Evolutionary conservation across 495 filamentous ascomycete genomes (phyloP).

Genomic region (Friedmanniomyces endolithicus): DNA sequence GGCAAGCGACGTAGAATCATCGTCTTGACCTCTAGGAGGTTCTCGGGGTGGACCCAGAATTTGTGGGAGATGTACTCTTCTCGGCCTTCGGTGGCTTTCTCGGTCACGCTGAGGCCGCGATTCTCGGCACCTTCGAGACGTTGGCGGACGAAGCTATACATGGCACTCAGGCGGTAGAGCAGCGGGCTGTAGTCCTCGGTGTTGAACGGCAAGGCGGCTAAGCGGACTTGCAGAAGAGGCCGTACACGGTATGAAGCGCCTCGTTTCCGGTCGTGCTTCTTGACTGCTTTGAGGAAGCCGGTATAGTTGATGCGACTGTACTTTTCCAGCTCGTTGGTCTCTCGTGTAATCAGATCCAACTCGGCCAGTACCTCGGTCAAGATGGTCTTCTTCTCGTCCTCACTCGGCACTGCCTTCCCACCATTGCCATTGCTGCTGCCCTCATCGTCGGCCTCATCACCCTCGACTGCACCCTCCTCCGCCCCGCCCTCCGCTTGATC

Average conservation of each 20-base stretch:
- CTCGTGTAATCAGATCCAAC: conserved; percentile 74
- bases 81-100: conserved; percentile 34
- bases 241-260: conserved; percentile 68
- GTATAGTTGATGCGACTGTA: conserved; percentile 96
- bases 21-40: conserved; percentile 91
- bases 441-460: conserved; percentile 19
- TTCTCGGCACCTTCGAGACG: conserved; percentile 47
- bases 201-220: conserved; percentile 83
- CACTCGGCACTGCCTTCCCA: conserved; percentile 24
- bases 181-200: conserved; percentile 87
- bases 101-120: conserved; percentile 11
- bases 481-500: conserved; percentile 32
- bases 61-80: conserved; percentile 83
- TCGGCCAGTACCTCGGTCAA: conserved; percentile 63
- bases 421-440: conserved; percentile 17
- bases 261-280: conserved; percentile 93
- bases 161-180: conserved; percentile 77
- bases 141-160: conserved; percentile 90
- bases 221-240: conserved; percentile 75
- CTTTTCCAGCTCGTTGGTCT: conserved; percentile 85
- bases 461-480: conserved; percentile 26
- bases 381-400: conserved; percentile 35
- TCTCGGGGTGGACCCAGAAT: conserved; percentile 95
- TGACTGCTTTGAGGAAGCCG: conserved; percentile 91
- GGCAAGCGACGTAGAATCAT: conserved; percentile 81